Percentiles rank a stretch among this genome's conserved stretches.
These are phyloP conservation scores for Globisporangium paddicum DNA, from an alignment of 352 stramenopile genomes.

Conservation along the genomic window DNA sequence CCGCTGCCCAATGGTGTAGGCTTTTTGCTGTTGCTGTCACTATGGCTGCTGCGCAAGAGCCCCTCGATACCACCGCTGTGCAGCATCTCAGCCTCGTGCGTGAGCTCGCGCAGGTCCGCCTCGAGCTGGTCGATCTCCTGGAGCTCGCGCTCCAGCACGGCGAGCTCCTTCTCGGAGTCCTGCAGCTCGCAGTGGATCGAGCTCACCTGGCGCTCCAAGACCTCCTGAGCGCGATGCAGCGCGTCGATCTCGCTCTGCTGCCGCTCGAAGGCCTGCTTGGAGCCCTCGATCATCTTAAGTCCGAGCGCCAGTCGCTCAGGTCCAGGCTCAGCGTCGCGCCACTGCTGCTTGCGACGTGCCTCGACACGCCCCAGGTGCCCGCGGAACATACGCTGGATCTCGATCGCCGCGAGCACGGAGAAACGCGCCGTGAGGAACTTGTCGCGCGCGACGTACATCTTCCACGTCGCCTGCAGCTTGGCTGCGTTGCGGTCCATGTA, in stretches of 20 bases:
- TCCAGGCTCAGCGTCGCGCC: constrained; percentile 83
- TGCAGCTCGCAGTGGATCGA: constrained; percentile 89
- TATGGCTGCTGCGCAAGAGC: constrained; percentile 24
- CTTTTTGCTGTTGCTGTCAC: constrained; percentile 16
- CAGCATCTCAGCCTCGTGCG: constrained; percentile 87
- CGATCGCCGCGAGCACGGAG: constrained; percentile 67
- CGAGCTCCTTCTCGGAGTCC: constrained; percentile 89
- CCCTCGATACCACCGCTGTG: constrained; percentile 60
- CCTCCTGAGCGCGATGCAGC: constrained; percentile 88
- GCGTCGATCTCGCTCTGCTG: constrained; percentile 92
- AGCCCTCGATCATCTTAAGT: constrained; percentile 90
- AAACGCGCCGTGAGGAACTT: constrained; percentile 62
- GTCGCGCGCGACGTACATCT: constrained; percentile 76
- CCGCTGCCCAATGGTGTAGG: constrained; percentile 42
- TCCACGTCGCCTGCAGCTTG: constrained; percentile 86
- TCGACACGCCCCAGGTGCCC: constrained; percentile 74
- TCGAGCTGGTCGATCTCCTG: constrained; percentile 93
- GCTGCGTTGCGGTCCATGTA: constrained; percentile 57
- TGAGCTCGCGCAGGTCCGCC: constrained; percentile 85
- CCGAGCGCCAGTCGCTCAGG: constrained; percentile 88
- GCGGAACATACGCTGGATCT: constrained; percentile 90
- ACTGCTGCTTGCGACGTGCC: constrained; percentile 68
- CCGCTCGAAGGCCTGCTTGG: constrained; percentile 89
- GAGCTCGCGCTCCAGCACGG: constrained; percentile 87
- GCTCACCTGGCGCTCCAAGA: constrained; percentile 84